phyloP scores from a whole-genome alignment of 441 rosid species.

The Corymbia citriodora region DNA sequence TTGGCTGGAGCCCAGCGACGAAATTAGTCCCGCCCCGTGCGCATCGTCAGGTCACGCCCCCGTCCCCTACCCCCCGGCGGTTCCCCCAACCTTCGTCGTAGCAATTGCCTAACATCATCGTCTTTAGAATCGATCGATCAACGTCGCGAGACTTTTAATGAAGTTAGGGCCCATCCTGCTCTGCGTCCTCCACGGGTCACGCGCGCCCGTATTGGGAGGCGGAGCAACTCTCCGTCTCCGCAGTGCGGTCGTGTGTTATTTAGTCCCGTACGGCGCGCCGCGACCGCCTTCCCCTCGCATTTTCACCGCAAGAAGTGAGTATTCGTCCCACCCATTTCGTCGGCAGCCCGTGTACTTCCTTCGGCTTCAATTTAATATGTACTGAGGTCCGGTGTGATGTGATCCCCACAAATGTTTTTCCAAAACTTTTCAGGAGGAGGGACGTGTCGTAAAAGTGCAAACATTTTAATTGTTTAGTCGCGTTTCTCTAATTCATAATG shows the following conservation, averaged over 20 bases:
- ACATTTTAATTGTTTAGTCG: fast-evolving
- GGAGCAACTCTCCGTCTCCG: not conserved
- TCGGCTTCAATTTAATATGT: not conserved
- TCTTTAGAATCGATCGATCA: not conserved
- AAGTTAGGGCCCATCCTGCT: not conserved
- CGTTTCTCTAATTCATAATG: not conserved
- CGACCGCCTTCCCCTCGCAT: not conserved
- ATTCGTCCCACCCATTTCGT: not conserved
- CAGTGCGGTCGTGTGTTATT: not conserved
- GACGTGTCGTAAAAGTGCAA: not conserved
- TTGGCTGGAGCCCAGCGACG: not conserved
- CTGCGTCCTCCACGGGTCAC: not conserved
- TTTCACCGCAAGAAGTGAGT: not conserved
- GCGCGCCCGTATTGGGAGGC: not conserved
- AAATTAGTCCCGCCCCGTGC: not conserved
- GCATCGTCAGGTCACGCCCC: not conserved
- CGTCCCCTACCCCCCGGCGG: not conserved
- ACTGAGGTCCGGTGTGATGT: not conserved
- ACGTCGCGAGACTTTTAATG: not conserved
- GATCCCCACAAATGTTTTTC: not conserved
- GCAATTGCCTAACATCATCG: not conserved
- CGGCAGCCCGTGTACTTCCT: not conserved
- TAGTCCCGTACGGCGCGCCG: not conserved
- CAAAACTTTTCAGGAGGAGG: not conserved
- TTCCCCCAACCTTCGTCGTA: not conserved